Base-by-base conservation (phyloP, 164 flowering plant species). In the Dillenia suffruticosa region DNA sequence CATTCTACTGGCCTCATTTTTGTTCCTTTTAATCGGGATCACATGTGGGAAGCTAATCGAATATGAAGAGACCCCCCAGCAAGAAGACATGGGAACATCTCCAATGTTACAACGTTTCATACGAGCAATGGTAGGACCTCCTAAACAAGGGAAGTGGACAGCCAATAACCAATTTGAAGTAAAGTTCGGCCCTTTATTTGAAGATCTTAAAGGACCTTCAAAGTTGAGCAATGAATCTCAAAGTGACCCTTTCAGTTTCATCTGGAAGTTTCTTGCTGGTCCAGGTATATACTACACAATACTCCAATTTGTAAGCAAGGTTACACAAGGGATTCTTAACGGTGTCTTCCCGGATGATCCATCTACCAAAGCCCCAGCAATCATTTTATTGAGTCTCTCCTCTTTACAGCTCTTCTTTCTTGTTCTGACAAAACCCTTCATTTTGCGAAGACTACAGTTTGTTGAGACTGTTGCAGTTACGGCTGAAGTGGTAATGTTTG, bases 171-270 rank as follows among this genome's bases (percentile, higher is more conserved):
- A 81, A 49, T 68, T 79, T 1, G 74, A 76, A 19, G 74, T 77
- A 46, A 81, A 57, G 66, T 73, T 87, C 2, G 97, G 98, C 19
- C 90, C 98, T 47, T 64, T 90, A 43, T 94, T 89, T 70, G 97
- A 89, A 74, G 97, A 90, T 57, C 79, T 94, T 40, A 76, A 97
- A 64, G 98, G 97, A 9, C 97, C 97, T 4, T 96, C 97, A 46
- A 90, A 94, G 67, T 90, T 97, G 1, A 97, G 90, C 56, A 97
- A 94, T 69, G 98, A 94, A 77, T 90, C 85, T 43, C 97, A 94
- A 74, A 97, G 89, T 73, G 98, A 97, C 13, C 95, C 87, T 69
- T 96, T 97, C 44, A 94, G 97, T 12, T 80, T 81, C 61, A 79
- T 90, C 44, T 96, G 90, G 63, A 94, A 86, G 65, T 45, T 94